These are phyloP conservation scores for Rhodocollybia butyracea DNA, from an alignment of 768 basidiomycete genomes.

Conservation along the genomic window DNA sequence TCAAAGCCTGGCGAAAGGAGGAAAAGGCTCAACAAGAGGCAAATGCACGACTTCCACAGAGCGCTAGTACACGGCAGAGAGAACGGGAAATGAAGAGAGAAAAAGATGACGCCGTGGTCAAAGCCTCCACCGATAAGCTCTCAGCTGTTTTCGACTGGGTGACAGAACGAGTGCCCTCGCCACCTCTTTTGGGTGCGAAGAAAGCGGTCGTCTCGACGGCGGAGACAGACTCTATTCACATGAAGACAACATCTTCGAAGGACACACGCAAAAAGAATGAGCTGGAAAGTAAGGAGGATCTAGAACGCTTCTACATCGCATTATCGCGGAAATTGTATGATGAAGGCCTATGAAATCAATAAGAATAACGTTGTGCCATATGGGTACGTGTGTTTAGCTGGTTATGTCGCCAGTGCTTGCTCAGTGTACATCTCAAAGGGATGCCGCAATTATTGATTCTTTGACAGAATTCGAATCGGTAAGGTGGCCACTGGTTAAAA, in stretches of 20 bases:
- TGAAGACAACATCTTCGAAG: neutral
- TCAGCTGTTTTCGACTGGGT: conserved; percentile 81
- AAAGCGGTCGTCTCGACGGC: conserved; percentile 10
- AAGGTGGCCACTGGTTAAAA: neutral
- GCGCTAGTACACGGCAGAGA: conserved; percentile 6
- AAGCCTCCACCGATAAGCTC: conserved; percentile 66
- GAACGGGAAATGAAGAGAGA: conserved; percentile 24
- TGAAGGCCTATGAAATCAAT: conserved; percentile 63
- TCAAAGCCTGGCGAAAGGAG: conserved; percentile 58
- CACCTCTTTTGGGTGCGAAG: conserved; percentile 23
- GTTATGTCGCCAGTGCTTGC: too few relatives aligned
- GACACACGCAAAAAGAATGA: conserved; percentile 29
- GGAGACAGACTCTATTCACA: neutral
- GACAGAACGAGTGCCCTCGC: conserved; percentile 61
- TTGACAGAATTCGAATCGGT: neutral
- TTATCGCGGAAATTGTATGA: conserved; percentile 88
- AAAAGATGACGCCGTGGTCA: conserved; percentile 53
- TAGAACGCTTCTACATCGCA: conserved; percentile 89
- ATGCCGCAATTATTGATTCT: neutral
- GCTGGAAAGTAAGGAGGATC: conserved; percentile 62
- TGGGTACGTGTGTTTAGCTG: too few relatives aligned
- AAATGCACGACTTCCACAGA: conserved; percentile 16
- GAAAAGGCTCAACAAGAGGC: conserved; percentile 39
- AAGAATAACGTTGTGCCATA: neutral
- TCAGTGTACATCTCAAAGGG: too few relatives aligned